Conservation (phyloP, 2,329 filamentous ascomycete genomes). For the Clonostachys chloroleuca region DNA sequence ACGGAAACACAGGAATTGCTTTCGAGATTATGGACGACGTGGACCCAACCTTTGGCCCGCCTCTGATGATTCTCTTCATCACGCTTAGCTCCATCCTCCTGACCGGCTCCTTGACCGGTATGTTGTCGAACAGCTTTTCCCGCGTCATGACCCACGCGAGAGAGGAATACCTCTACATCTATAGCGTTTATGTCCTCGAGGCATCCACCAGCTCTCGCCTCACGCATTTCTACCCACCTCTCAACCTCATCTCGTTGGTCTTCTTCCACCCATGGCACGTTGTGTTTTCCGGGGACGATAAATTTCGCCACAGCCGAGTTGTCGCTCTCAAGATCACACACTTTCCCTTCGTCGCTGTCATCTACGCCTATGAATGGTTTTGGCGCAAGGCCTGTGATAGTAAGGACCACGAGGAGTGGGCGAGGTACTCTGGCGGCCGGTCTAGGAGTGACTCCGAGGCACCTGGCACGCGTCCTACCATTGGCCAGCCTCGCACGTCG, state of each 20-base stretch:
- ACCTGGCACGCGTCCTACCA: background rate
- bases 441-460: conserved; percentile 1
- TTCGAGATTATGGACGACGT: conserved; percentile 64
- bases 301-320: conserved; percentile 58
- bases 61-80: conserved; percentile 68
- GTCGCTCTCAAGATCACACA: conserved; percentile 57
- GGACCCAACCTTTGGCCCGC: conserved; percentile 54
- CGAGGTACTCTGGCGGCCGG: background rate
- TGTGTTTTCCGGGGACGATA: conserved; percentile 57
- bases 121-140: conserved; percentile 71
- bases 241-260: conserved; percentile 70
- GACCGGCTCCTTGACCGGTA: conserved; percentile 73
- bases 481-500: too few species aligned
- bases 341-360: conserved; percentile 64
- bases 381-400: conserved; percentile 29
- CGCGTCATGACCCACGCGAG: conserved; percentile 58
- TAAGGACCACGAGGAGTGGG: conserved; percentile 13
- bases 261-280: conserved; percentile 69
- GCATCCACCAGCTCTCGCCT: conserved; percentile 65
- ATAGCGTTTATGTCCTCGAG: conserved; percentile 60
- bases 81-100: conserved; percentile 74
- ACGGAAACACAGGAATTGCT: conserved; percentile 70
- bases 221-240: conserved; percentile 66
- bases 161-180: conserved; percentile 78
- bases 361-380: conserved; percentile 61